phyloP scores from a whole-genome alignment of 1,139 yeast species.

The Sugiyamaella novakii region DNA sequence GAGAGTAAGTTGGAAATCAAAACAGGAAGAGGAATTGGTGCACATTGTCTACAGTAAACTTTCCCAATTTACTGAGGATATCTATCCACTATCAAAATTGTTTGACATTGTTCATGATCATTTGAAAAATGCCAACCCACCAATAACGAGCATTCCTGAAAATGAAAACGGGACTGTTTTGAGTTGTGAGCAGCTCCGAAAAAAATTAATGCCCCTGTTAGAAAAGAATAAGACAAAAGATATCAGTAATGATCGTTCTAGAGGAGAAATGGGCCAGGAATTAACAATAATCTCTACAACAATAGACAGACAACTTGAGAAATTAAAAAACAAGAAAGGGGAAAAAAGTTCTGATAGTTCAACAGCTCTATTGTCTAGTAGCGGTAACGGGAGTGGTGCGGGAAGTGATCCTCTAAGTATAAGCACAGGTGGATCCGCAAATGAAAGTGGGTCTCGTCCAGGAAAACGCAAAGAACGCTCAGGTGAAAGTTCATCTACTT shows the following conservation, averaged over 20 bases:
- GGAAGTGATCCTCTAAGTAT: background rate
- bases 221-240: slow-evolving; percentile 8
- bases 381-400: background rate
- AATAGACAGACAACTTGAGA: slow-evolving; percentile 4
- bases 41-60: slow-evolving; percentile 1
- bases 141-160: background rate
- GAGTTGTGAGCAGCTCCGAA: slow-evolving; percentile 9
- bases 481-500: background rate
- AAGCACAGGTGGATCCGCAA: background rate
- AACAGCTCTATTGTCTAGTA: no score
- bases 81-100: slow-evolving; percentile 11
- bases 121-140: slow-evolving; percentile 1
- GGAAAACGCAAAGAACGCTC: background rate
- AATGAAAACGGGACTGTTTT: slow-evolving; percentile 10
- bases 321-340: slow-evolving; percentile 1
- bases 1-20: slow-evolving; percentile 9
- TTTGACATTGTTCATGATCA: slow-evolving; percentile 8
- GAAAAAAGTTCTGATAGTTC: background rate
- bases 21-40: slow-evolving; percentile 7
- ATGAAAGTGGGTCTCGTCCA: background rate
- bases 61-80: background rate
- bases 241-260: background rate
- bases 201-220: slow-evolving; percentile 5
- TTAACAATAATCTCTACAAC: background rate
- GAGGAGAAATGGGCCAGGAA: background rate